Evolutionary conservation across 2,329 filamentous ascomycete species (phyloP).

Genomic region (Fusarium nodosum): DNA sequence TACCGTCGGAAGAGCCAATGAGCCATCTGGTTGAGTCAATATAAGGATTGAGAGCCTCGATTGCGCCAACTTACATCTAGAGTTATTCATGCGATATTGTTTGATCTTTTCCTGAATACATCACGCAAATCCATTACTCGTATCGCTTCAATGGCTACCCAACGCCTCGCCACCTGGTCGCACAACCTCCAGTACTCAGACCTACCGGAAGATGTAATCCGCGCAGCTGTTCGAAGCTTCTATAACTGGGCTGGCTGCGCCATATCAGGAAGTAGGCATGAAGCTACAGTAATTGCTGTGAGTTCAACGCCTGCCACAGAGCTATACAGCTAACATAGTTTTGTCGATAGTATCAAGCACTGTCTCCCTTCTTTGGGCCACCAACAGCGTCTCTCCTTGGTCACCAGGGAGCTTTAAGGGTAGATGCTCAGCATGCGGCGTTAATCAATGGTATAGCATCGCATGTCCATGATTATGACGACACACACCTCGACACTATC

Average conservation of each 20-base stretch:
- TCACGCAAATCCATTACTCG: not conserved
- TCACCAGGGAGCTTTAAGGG: accelerated
- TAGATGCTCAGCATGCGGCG: conserved; percentile 6
- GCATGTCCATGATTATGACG: conserved; percentile 15
- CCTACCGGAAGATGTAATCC: conserved; percentile 3
- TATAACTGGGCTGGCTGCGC: conserved; percentile 15
- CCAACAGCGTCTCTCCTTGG: conserved; percentile 4
- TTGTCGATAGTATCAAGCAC: not conserved
- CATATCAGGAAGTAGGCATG: conserved; percentile 7
- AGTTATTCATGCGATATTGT: not conserved
- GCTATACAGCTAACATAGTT: not conserved
- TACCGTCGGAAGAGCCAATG: not conserved
- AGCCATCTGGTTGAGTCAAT: not conserved
- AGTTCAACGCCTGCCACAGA: accelerated
- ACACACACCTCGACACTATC: conserved; percentile 12
- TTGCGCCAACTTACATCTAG: no score
- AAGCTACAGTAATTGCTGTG: conserved; percentile 3
- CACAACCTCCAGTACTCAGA: conserved; percentile 13
- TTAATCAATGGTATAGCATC: conserved; percentile 16
- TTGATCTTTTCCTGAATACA: not conserved
- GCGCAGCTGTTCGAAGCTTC: conserved; percentile 13
- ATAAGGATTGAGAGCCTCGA: not conserved
- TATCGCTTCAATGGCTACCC: conserved; percentile 8
- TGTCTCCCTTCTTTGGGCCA: not conserved
- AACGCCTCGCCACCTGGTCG: conserved; percentile 9